These are phyloP conservation scores for Malus hybrid DNA, from an alignment of 331 rosid genomes.

Conservation along the genomic window DNA sequence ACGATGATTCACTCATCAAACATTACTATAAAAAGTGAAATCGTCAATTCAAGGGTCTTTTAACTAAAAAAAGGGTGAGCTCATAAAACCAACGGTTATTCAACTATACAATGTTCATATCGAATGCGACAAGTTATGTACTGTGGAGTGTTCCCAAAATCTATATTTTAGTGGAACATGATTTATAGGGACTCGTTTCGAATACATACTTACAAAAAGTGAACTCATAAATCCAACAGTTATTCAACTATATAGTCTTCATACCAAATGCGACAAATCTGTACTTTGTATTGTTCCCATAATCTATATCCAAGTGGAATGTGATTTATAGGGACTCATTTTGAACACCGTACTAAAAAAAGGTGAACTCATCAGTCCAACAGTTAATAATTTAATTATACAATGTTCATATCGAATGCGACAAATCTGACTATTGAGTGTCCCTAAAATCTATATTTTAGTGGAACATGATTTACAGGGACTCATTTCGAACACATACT, in stretches of 20 bases:
- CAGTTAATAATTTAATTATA: not conserved
- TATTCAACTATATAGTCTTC: not conserved
- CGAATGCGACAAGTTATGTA: not conserved
- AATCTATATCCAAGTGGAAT: not conserved
- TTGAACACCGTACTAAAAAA: not conserved
- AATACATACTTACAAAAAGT: not conserved
- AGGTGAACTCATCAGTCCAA: not conserved
- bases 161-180: not conserved
- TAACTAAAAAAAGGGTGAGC: not conserved
- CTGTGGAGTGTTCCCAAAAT: not conserved
- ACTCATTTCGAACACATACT: not conserved
- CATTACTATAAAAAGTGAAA: not conserved
- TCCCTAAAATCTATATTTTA: not conserved
- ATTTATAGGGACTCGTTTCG: not conserved
- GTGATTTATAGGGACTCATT: not conserved
- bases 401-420: not conserved
- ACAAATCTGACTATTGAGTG: not conserved
- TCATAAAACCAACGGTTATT: not conserved
- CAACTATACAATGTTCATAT: not conserved
- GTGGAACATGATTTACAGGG: too few relatives aligned
- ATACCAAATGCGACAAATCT: not conserved
- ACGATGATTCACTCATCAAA: not conserved
- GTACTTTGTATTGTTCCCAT: not conserved
- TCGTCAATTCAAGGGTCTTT: not conserved
- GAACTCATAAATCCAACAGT: not conserved